Base-by-base conservation (phyloP, 768 basidiomycete species). In the Udeniomyces megalosporus region DNA sequence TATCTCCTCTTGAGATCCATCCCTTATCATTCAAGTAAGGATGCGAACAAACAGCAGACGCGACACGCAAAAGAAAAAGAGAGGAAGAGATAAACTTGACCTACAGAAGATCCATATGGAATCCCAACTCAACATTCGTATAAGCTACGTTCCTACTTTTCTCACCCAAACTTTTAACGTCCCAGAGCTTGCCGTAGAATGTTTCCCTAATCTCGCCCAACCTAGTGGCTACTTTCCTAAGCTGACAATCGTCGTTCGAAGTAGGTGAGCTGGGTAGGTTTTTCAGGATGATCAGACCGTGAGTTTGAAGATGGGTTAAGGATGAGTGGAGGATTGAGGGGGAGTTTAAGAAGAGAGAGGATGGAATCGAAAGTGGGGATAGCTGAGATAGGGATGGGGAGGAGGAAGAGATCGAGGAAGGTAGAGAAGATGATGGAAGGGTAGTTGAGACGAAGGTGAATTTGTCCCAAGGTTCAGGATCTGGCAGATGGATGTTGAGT, bases 81-180 rank as follows among this genome's bases (percentile, higher is more conserved):
- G 3, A 17, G 0, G 26, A 55, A 42, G 26, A 65, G 44, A 49
- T 20, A 42, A 4, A 14, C n/a, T n/a, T 38, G 12, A 78, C 88
- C 66, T 70, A 92, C 89, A 86, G 74, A 0, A 97, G 76, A 75
- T 97, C 93, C 85, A 88, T 88, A 69, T 96, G 92, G 24, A 92
- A 71, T 0, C 85, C 92, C 10, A 99, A 77, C 67, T 87, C 79
- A 28, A 95, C 77, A 71, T 90, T 83, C 14, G 93, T 99, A 71
- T 95, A 96, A 3, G 93, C 93, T 60, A 99, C 89, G 72, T 99
- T 99, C 67, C 78, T 80, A 69, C 86, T 86, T 60, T 87, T 78
- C 46, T 73, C 75, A 45, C 82, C 68, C 34, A 71, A 15, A 64
- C 83, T 87, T 74, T 82, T 81, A 29, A 97, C 92, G 71, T 95